Evolutionary conservation across 495 filamentous ascomycete species (phyloP), one percentile per base, ranked within the genome.

Genomic region (Annulohypoxylon maeteangense): DNA sequence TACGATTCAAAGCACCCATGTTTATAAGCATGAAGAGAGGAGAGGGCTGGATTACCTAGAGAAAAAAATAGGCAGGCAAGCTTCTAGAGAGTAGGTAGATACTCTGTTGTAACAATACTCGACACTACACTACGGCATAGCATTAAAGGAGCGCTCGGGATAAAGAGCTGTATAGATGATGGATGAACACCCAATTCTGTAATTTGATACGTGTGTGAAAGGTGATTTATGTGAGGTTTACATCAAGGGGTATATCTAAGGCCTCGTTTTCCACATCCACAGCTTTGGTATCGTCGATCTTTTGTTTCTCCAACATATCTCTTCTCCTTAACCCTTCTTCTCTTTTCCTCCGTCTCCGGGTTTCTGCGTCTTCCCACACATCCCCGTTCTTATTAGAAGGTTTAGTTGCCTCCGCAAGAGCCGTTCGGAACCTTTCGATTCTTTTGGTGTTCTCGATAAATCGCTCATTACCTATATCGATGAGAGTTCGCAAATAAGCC

Each of bases 401-500:
- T n/a, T n/a, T 68, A 42, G 59, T 76, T 1, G 81, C 76, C n/a
- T 78, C 70, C 31, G 74, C 65, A 42, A 87, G 70, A 1, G 82
- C 79, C 0, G 54, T 42, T 51, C 84, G 76, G 70, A 93, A 92
- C 31, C 91, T 83, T 14, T 85, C 82, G 31, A 90, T 92, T 56
- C 93, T 86, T 74, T 90, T 88, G 22, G 75, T 75, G 73, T 97
- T 98, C 67, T 91, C 87, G 27, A 70, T 79, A 77, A 97, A 97
- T 38, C 93, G 81, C 70, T 93, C 86, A 72, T 95, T 94, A 5
- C 90, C 89, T 40, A 95, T 86, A 3, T 78, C 75, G 11, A 95
- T 74, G 8, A 97, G 78, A 70, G 84, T 87, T 23, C 79, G 78
- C 11, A 97, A 81, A 74, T 93, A 90, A 5, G 78, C 81, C 57